A percentile compares a stretch with the other conserved stretches of the same genome.
Evolutionary conservation across 208 protist species (phyloP).

Genomic region (Plasmodiophora brassicae): DNA sequence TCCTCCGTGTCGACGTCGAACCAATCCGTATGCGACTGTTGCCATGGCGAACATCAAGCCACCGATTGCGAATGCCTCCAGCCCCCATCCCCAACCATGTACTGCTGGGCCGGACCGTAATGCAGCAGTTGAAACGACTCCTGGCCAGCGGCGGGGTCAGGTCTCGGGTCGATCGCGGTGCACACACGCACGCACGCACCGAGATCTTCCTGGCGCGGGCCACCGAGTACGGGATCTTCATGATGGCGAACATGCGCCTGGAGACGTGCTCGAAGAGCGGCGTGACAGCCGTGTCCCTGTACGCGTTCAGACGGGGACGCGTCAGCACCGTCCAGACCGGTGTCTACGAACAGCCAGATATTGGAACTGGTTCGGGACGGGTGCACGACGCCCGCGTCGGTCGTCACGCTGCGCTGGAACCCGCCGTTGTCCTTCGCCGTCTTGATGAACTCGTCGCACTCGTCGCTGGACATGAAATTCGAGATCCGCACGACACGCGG

Average conservation of each 20-base stretch:
- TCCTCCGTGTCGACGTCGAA: neutral
- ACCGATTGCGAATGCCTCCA: neutral
- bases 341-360: too few relatives aligned
- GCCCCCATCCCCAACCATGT: neutral
- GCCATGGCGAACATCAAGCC: neutral
- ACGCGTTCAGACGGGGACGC: too few relatives aligned
- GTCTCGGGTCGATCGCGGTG: too few relatives aligned
- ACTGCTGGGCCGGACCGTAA: neutral
- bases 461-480: neutral
- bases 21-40: neutral
- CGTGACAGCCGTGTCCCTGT: neutral
- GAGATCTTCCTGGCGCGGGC: neutral
- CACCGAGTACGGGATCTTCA: neutral
- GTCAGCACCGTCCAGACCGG: too few relatives aligned
- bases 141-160: too few relatives aligned
- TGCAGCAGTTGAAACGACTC: neutral
- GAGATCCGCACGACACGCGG: neutral
- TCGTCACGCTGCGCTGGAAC: neutral
- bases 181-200: too few relatives aligned
- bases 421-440: neutral
- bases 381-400: neutral
- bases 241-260: neutral
- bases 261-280: neutral
- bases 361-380: neutral
- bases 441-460: neutral